Base-by-base conservation (phyloP, 371 early-diverging fungal species). In the Zychaea mexicana region DNA sequence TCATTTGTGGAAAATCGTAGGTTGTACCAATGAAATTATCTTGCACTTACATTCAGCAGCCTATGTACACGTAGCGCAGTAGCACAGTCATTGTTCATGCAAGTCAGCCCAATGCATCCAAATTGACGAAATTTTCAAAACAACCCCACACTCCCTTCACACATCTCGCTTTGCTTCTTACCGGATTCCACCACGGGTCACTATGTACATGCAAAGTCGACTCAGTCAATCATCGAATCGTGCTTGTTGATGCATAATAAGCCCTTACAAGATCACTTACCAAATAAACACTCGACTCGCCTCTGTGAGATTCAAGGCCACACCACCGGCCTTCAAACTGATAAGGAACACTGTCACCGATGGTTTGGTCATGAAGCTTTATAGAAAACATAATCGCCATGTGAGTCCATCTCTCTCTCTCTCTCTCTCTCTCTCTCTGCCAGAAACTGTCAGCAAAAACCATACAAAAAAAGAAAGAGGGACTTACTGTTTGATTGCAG, bases 141-240 rank as follows among this genome's bases (percentile, higher is more conserved):
- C 5, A n/a, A 13, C 5, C 15, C 15, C n/a, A 13, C n/a, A 2
- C 15, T 39, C 15, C 15, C 57, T 85, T 79, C 21, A 24, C 21
- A 19, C 30, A 3, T 17, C 49, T 62, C 85, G 81, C 3, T 74
- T 66, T 3, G 73, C 19, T 30, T 60, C 69, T 64, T 71, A 69
- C 90, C 4, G 96, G 96, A 71, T 98, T 97, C 97, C 97, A 98
- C 97, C 98, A 95, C n/a, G 49, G 49, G 75, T 95, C 93, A 56
- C 77, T 74, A 56, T 33, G n/a, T 42, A 12, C 4, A 42, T 42
- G n/a, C 1, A 17, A 3, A 0, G 15, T 15, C 13, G 1, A 42
- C n/a, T 42, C 15, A 42, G 33, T 33, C 15, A 13, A 42, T 42
- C 3, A 42, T 42, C 15, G n/a, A 15, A 12, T 42, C 42, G 3